These are phyloP conservation scores for Hypoxylon rubiginosum DNA, from an alignment of 2,329 filamentous ascomycete genomes.

Conservation along the genomic window DNA sequence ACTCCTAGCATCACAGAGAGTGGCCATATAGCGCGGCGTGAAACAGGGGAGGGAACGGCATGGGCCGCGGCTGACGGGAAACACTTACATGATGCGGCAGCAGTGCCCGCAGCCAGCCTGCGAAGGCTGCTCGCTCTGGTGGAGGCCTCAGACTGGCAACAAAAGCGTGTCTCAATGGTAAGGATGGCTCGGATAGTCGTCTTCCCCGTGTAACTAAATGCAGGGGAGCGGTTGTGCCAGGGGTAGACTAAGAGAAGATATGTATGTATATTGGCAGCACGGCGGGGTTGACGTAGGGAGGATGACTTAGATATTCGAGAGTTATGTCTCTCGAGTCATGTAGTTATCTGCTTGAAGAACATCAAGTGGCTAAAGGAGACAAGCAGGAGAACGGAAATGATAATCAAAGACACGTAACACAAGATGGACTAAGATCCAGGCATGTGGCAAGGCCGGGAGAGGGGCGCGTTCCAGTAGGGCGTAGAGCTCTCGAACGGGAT, in stretches of 20 bases:
- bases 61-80: slow-evolving; percentile 3
- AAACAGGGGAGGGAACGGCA: slow-evolving; percentile 2
- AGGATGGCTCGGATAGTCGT: slow-evolving; percentile 24
- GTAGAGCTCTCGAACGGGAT: slow-evolving; percentile 22
- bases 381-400: slow-evolving; percentile 27
- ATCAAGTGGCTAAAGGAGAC: slow-evolving; percentile 13
- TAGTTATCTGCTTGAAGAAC: slow-evolving; percentile 23
- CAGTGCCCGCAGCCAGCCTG: slow-evolving; percentile 46
- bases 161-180: slow-evolving; percentile 25
- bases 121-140: slow-evolving; percentile 44
- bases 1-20: slow-evolving; percentile 11
- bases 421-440: slow-evolving; percentile 22
- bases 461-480: slow-evolving; percentile 31
- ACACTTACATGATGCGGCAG: slow-evolving; percentile 55
- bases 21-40: slow-evolving; percentile 2
- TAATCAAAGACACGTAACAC: slow-evolving; percentile 23
- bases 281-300: slow-evolving; percentile 38
- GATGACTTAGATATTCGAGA: slow-evolving; percentile 20
- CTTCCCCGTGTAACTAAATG: slow-evolving; percentile 39
- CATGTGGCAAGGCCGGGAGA: slow-evolving; percentile 31
- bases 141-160: slow-evolving; percentile 26
- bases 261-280: slow-evolving; percentile 29
- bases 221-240: slow-evolving; percentile 34
- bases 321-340: slow-evolving; percentile 33
- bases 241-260: slow-evolving; percentile 10